Evolutionary conservation across 768 basidiomycete species (phyloP), one percentile per base, ranked within the genome.

Genomic region (Lactarius tabidus): DNA sequence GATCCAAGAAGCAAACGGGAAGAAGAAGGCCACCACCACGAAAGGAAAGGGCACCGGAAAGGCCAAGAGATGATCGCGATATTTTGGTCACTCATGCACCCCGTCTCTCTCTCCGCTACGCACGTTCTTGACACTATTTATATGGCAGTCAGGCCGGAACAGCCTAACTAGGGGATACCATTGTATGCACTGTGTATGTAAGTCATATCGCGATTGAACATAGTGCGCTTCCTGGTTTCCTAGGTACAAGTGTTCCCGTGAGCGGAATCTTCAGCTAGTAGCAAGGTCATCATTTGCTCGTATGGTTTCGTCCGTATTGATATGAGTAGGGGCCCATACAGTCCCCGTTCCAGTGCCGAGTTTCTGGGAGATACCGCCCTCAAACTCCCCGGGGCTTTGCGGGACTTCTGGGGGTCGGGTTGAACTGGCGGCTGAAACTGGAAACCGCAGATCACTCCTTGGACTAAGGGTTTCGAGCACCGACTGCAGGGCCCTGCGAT

Each of bases 1-100:
- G 33, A 73, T 77, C 57, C 72, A 73, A 64, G 45, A 60, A n/a
- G 64, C 36, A 5, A 53, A 39, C 5, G 38, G 55, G 33, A 68
- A 68, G 64, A 68, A 64, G 57, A 57, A 57, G 41, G 51, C 55
- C 18, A 26, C 39, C 14, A n/a, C 53, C 41, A 12, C 60, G 29
- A 68, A 68, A 57, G 64, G 36, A 62, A 57, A 57, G 63, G 33
- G 59, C n/a, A 28, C 57, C 39, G 54, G 60, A 33, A 70, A 65
- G 38, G 69, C 67, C 53, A 70, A 65, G 52, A 65, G 26, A 39
- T 66, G 28, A 55, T 52, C 33, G 41, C 36, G 33, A 20, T 43
- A 12, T 31, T 26, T n/a, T 33, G 18, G 38, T 23, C 31, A 36
- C 48, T 36, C 60, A 48, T 52, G 23, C 9, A 2, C 35, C 31